A percentile compares a stretch with the other conserved stretches of the same genome.
Evolutionary conservation across 352 stramenopile genomes (phyloP).

Genomic region (Globisporangium polare): DNA sequence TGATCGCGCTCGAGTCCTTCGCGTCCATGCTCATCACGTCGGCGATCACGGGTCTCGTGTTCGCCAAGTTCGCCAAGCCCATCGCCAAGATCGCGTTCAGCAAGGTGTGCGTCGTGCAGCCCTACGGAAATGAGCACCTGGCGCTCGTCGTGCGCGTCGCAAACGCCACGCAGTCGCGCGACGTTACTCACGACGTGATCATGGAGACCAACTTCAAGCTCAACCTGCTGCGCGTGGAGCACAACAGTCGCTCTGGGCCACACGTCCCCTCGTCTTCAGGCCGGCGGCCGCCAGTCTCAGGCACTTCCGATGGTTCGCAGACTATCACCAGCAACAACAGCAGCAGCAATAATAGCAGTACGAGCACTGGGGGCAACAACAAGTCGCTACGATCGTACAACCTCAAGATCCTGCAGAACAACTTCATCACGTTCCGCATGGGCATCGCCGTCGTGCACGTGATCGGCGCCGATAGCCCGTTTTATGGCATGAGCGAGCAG

Average conservation of each 20-base stretch:
- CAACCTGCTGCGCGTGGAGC: constrained; percentile 73
- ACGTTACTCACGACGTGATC: constrained; percentile 81
- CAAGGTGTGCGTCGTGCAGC: constrained; percentile 72
- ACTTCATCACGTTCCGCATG: constrained; percentile 87
- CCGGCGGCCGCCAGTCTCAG: background rate
- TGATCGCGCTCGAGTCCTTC: constrained; percentile 76
- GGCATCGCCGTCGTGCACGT: constrained; percentile 75
- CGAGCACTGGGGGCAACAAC: background rate
- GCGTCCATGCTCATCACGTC: constrained; percentile 79
- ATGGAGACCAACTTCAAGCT: constrained; percentile 81
- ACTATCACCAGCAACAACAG: constrained; percentile 1
- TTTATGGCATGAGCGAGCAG: constrained; percentile 55
- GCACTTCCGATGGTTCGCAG: background rate
- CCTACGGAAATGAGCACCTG: constrained; percentile 65
- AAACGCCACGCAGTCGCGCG: constrained; percentile 74
- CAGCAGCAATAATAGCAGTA: no score
- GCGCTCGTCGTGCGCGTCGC: constrained; percentile 77
- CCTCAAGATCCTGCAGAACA: constrained; percentile 73
- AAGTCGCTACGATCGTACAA: constrained; percentile 74
- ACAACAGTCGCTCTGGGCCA: constrained; percentile 18
- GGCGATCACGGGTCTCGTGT: constrained; percentile 76
- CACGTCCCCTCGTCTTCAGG: background rate
- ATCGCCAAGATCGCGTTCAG: constrained; percentile 79
- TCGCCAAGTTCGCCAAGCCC: constrained; percentile 80
- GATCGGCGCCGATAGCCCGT: constrained; percentile 63